These are phyloP conservation scores for Malania oleifera DNA, from an alignment of 164 flowering plant genomes.

Conservation along the genomic window DNA sequence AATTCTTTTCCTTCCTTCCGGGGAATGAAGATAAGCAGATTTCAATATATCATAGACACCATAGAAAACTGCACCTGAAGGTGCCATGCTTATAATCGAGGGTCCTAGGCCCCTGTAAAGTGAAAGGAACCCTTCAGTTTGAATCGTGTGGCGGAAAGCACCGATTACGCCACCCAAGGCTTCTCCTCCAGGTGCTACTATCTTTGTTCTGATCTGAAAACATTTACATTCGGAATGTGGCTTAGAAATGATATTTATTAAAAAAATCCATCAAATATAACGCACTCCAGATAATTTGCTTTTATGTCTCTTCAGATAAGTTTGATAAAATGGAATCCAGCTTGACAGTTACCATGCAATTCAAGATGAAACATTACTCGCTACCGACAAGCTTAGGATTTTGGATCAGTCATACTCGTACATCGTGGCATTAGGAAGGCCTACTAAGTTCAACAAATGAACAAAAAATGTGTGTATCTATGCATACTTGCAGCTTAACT, in stretches of 20 bases:
- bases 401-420: neutral
- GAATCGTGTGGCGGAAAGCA: conserved; percentile 66
- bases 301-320: neutral
- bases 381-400: neutral
- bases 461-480: too few species aligned
- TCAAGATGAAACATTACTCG: too few species aligned
- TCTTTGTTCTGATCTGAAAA: conserved; percentile 74
- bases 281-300: too few species aligned
- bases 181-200: conserved; percentile 97
- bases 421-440: too few species aligned
- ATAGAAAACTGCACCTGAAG: conserved; percentile 92
- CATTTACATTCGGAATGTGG: neutral
- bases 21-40: conserved; percentile 81
- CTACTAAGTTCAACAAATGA: too few species aligned
- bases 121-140: conserved; percentile 84
- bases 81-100: conserved; percentile 91
- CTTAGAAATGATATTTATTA: neutral
- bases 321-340: neutral
- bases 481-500: too few species aligned
- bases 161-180: conserved; percentile 84
- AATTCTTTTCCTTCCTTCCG: conserved; percentile 74
- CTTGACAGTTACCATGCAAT: neutral
- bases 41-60: conserved; percentile 90
- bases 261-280: neutral
- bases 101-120: conserved; percentile 87